These are phyloP conservation scores for Fraxinus ornus DNA, from an alignment of 305 asterid genomes.

Conservation along the genomic window DNA sequence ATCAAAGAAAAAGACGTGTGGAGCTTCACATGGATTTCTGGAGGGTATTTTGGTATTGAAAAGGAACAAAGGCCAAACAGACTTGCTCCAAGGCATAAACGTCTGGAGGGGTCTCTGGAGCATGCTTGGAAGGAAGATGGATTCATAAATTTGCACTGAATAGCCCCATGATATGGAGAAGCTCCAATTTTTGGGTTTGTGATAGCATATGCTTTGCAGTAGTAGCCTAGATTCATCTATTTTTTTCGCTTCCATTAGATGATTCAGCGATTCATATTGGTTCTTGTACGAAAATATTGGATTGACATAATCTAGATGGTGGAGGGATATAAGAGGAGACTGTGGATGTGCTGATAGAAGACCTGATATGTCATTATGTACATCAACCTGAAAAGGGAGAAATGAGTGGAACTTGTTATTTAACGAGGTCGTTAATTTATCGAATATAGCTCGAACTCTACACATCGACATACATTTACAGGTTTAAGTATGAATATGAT, in stretches of 20 bases:
- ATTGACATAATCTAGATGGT: slow-evolving; percentile 36
- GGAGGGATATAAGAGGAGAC: slow-evolving; percentile 36
- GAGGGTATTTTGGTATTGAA: slow-evolving; percentile 30
- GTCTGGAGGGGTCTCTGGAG: slow-evolving; percentile 36
- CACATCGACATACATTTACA: neutral
- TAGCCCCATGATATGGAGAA: slow-evolving; percentile 42
- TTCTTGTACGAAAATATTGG: slow-evolving; percentile 35
- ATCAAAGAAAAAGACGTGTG: slow-evolving; percentile 29
- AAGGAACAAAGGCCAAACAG: slow-evolving; percentile 24
- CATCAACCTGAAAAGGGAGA: slow-evolving; percentile 27
- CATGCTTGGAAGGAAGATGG: slow-evolving; percentile 29
- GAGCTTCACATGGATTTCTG: slow-evolving; percentile 32
- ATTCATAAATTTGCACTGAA: slow-evolving; percentile 31
- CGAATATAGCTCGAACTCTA: too few species aligned
- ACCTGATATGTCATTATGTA: slow-evolving; percentile 38
- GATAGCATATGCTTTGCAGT: slow-evolving; percentile 36
- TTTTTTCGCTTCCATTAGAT: slow-evolving; percentile 27
- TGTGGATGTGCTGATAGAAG: slow-evolving; percentile 37
- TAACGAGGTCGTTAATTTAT: too few species aligned
- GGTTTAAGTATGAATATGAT: neutral
- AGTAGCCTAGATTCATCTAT: slow-evolving; percentile 35
- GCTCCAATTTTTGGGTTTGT: slow-evolving; percentile 33
- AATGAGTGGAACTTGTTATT: too few species aligned
- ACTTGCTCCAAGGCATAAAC: slow-evolving; percentile 39
- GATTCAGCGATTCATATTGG: slow-evolving; percentile 21